Evolutionary conservation across 2,329 filamentous ascomycete genomes (phyloP), one percentile per base, ranked within the genome.

Genomic region (Blastomyces parvus): DNA sequence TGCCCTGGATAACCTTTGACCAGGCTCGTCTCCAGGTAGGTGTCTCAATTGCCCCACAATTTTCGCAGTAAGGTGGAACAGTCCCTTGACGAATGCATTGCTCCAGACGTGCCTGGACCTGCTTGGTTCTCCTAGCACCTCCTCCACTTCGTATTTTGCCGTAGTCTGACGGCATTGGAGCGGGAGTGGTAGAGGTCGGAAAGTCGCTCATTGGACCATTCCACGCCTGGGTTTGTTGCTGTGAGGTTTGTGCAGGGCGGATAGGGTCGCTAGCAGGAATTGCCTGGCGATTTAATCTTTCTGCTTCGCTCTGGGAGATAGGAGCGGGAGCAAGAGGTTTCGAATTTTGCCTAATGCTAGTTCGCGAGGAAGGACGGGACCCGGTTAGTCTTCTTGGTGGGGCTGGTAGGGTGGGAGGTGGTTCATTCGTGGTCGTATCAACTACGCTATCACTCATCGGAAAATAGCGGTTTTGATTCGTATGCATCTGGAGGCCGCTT

Each of bases 21-120:
- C 88, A 97, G 14, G 94, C 90, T 71, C 93, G 94, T 65, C 94
- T 87, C 94, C 94, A 99, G 0, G 93, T 97, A 0, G 93, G 90
- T 0, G 94, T 99, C 70, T 97, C 90, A 63, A 99, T 96, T 7
- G 91, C 89, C 6, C 94, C 94, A 70, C 94, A 99, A 70, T 97
- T 96, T 66, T 85, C 85, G 74, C 94, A 99, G 71, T 88, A 97
- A 0, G 88, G 88, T 0, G 94, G 94, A 81, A 92, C 88, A 67
- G 91, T 84, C 5, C 94, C 94, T 62, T 86, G 85, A n/a, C 82
- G 82, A 62, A 97, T 86, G 27, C 83, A 81, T 63, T 78, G 74
- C 52, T 84, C 78, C 27, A 87, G 73, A 59, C 80, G 80, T 30
- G 82, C 79, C 66, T 83, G 79, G 59, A 87, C 84, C 63, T 82